Base-by-base conservation (phyloP, 2,329 filamentous ascomycete species). In the Colletotrichum brevisporum region DNA sequence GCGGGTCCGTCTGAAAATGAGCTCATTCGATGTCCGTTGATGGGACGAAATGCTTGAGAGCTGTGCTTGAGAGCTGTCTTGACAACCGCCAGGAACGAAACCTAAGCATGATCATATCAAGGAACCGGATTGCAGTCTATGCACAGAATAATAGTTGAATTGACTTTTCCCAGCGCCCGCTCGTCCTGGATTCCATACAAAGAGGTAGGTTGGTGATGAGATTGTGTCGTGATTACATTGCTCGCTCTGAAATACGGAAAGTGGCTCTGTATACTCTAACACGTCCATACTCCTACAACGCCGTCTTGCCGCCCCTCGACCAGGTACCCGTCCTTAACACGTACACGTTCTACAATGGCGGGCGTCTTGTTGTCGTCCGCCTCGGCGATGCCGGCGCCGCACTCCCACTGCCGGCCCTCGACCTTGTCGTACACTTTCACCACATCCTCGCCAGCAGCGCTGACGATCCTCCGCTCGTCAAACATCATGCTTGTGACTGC, bases 391-490 rank as follows among this genome's bases (percentile, higher is more conserved):
- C 95, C 95, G 2, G 94, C 91, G 61, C 96, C 96, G 80, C 95
- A 98, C 79, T 97, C 94, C 96, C 96, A 99, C 80, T 98, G 96
- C 70, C 94, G 86, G 48, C 94, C 94, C 78, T 99, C 96, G 3
- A 94, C 91, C 86, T 98, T 98, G 83, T 99, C 96, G 83, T 98
- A 99, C 69, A 99, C 92, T 83, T 99, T 99, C 74, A 96, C 95
- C 26, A 98, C 94, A 76, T 94, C 91, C 80, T 98, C 96, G 50
- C 95, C 93, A 0, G 94, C 94, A 2, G 96, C 95, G 60, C 92
- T 90, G 41, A 96, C 94, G 73, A 99, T 99, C 58, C 95, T 90
- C 60, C 95, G 91, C 15, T 89, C 83, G 80, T 99, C 96, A 78
- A 99, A 99, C 91, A 97, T 97, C 94, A 98, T 97, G 84, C 92